Base-by-base conservation (phyloP, 2,329 filamentous ascomycete genomes). In the Fusarium cicatricum region DNA sequence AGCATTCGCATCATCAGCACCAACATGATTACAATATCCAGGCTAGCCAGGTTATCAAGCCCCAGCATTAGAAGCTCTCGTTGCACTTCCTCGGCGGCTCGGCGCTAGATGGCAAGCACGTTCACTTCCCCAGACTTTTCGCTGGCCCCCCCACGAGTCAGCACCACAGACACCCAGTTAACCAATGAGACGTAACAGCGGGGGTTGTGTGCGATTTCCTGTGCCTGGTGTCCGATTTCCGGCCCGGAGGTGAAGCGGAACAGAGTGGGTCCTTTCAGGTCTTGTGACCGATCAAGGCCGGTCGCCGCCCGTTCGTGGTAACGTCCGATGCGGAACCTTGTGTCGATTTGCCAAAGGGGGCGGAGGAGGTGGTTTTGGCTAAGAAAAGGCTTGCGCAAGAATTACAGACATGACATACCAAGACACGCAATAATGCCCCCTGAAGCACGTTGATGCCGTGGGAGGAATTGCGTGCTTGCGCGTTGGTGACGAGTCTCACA, bases 161-260 rank as follows among this genome's bases (percentile, higher is more conserved):
- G 15, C 23, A 10, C 23, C 23, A 4, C 23, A 26, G 9, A 26
- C 23, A 11, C 33, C 26, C 23, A 21, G 15, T 16, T 1, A 16
- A 15, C 62, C 62, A 65, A 65, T 65, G 12, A 53, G 14, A 37
- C 19, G 4, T 4, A 23, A 4, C 31, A 7, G 6, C 19, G n/a
- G 9, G 19, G 29, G 14, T 17, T 45, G 31, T 52, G 33, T 52
- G 40, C 37, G 47, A 45, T 43, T 31, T 42, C 14, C 10, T 42
- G 54, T 41, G 51, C 58, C 56, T 60, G 38, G n/a, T 40, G 54
- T 58, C 62, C 52, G 62, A 65, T 62, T 57, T 55, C 42, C 55
- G 62, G 62, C 33, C 53, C 59, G 52, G 42, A 50, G 40, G 33
- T 38, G 61, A 66, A 71, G 68, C 70, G 53, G 66, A 66, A 67